phyloP scores from a whole-genome alignment of 139 green algal genomes.

The Chlamydomonas sp. region DNA sequence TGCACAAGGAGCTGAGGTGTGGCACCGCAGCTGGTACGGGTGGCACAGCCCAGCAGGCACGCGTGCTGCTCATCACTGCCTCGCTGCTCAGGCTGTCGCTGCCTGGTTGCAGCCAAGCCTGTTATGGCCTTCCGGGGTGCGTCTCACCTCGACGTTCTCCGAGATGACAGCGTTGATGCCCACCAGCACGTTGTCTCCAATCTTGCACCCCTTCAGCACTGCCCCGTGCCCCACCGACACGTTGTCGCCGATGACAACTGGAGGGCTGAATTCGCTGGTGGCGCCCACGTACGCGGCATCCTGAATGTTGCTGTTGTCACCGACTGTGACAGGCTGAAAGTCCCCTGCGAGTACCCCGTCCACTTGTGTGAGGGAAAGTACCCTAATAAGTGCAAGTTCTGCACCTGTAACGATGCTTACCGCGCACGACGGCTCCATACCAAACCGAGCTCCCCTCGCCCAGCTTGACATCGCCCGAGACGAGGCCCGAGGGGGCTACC shows the following conservation, averaged over 20 bases:
- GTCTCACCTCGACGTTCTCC: slow-evolving; percentile 65
- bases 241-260: slow-evolving; percentile 78
- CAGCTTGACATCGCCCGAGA: slow-evolving; percentile 90
- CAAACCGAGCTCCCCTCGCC: slow-evolving; percentile 88
- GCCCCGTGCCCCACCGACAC: slow-evolving; percentile 92
- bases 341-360: slow-evolving; percentile 74
- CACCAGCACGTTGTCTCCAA: slow-evolving; percentile 91
- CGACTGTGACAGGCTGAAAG: slow-evolving; percentile 84
- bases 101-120: not conserved
- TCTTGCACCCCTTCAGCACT: slow-evolving; percentile 86
- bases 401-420: slow-evolving; percentile 52
- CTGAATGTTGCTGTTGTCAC: slow-evolving; percentile 93
- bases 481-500: slow-evolving; percentile 87
- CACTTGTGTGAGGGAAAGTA: too few relatives aligned
- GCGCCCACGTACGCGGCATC: slow-evolving; percentile 86
- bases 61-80: too few relatives aligned
- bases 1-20: too few relatives aligned
- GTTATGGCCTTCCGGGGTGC: not conserved
- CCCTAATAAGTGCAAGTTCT: too few relatives aligned
- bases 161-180: slow-evolving; percentile 94
- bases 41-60: too few relatives aligned
- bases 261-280: slow-evolving; percentile 63
- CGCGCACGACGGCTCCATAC: slow-evolving; percentile 90
- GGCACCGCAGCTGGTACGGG: too few relatives aligned
- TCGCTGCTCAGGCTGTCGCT: not conserved